Base-by-base conservation (phyloP, 2,329 filamentous ascomycete genomes). In the Cordyceps farinosa region DNA sequence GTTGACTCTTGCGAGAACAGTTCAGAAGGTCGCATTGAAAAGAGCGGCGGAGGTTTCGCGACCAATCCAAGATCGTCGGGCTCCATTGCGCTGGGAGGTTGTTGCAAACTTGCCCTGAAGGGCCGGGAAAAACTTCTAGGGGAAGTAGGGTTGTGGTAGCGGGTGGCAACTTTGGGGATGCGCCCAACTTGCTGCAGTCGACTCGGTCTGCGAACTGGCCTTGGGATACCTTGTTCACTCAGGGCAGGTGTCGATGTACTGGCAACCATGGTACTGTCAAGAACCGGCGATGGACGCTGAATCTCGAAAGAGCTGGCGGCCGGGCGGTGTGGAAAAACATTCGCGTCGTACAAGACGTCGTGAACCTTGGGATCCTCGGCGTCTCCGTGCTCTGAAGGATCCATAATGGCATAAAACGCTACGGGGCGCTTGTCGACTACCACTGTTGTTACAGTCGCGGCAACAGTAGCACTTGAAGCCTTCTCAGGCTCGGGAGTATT, bases 71-170 rank as follows among this genome's bases (percentile, higher is more conserved):
- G 58, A 22, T 74, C 71, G 27, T 66, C 64, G 8, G 69, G 61
- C 2, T 60, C 74, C 63, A 66, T 77, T 71, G 11, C 75, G 56
- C 58, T 71, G 51, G 52, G 70, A 61, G 59, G 70, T 61, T 64
- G 67, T 63, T 82, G 78, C 50, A 80, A 66, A 67, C 84, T 87
- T 13, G 81, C 73, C 55, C 82, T 76, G 72, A 97, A 96, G 0
- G 93, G 92, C 9, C 92, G 82, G 3, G 93, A 97, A 73, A 97
- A 97, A 38, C 91, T 96, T 71, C 87, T 88, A 1, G 90, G 85
- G 0, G 90, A 88, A 1, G 86, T 84, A 54, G 85, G 85, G 66
- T 89, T 84, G 42, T 87, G 80, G 60, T 87, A 84, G 53, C 84
- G 87, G 52, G 86, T 91, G 36, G 94, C 81, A 4, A 97, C 91